Base-by-base conservation (phyloP, 140 eudicot genomes). In the Bidens hawaiensis region DNA sequence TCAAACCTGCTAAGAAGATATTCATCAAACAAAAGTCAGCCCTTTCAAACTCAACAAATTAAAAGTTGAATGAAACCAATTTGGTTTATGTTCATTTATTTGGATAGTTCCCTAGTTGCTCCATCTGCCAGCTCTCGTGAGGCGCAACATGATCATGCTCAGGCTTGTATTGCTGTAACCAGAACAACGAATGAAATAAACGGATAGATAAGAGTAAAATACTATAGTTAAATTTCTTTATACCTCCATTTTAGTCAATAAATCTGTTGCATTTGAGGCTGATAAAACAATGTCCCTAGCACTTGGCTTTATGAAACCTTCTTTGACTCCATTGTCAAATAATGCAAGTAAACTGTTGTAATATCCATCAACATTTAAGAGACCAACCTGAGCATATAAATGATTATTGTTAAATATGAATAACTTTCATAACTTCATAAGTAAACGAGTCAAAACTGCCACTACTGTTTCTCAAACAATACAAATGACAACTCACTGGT, bases 121-220 rank as follows among this genome's bases (percentile, higher is more conserved):
- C 81, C 85, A 77, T 83, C 72, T 87, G 83, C 97, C 97, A 90
- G 74, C 95, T 86, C 56, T 90, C 97, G 11, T 90, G 95, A 49
- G 97, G 87, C 33, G 97, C 97, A 38, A 86, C 80, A 34, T 83
- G 80, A 5, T 72, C 87, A 69, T 90, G 77, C 14, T 67, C 78
- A 40, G 94, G 82, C 18, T 67, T 77, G 70, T 60, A 78, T 79
- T 86, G 81, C 97, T 90, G 82, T 73, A 28, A 13, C 16, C 16
- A 18, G 8, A 15, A 68, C 63, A 58, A 45, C 47, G 19, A 49
- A 53, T 46, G 25, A 54, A 14, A 58, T 21, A 38, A 28, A 28
- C 2, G 14, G 14, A 38, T 10, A 48, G n/a, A n/a, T n/a, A n/a
- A n/a, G n/a, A n/a, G n/a, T n/a, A n/a, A n/a, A n/a, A n/a, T n/a